Conservation (phyloP, 805 yeast genomes). For the Priceomyces medius region DNA sequence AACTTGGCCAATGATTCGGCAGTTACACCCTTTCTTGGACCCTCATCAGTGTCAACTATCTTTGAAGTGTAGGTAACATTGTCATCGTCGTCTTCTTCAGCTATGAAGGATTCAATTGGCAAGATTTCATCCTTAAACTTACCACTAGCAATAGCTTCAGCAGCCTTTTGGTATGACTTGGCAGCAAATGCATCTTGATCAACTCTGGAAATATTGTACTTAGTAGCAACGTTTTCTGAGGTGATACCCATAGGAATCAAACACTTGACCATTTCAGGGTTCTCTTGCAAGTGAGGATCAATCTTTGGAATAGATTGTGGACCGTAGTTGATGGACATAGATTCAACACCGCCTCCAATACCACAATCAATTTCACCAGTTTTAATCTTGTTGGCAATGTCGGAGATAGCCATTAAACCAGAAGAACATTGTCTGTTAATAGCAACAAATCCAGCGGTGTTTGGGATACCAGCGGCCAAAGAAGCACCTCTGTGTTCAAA, state of each 20-base stretch:
- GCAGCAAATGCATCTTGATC: constrained; percentile 92
- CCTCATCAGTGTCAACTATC: constrained; percentile 72
- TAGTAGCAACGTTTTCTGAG: constrained; percentile 81
- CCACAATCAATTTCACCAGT: constrained; percentile 91
- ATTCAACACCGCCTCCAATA: constrained; percentile 88
- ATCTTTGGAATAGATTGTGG: constrained; percentile 64
- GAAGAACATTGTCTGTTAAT: constrained; percentile 94
- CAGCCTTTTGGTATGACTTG: constrained; percentile 81
- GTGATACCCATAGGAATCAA: constrained; percentile 96
- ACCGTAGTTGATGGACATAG: constrained; percentile 91
- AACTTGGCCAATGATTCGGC: constrained; percentile 70
- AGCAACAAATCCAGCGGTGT: constrained; percentile 74
- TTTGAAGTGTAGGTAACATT: constrained; percentile 43
- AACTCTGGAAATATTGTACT: constrained; percentile 61
- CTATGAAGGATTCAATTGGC: constrained; percentile 66
- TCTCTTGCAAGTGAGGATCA: constrained; percentile 29
- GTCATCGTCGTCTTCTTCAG: constrained; percentile 59
- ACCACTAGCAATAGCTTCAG: constrained; percentile 64
- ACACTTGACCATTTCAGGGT: constrained; percentile 56
- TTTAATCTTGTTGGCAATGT: constrained; percentile 83
- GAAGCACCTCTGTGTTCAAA: constrained; percentile 91
- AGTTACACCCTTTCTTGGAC: constrained; percentile 86
- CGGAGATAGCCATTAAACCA: constrained; percentile 87
- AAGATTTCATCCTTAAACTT: constrained; percentile 86
- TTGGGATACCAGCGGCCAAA: constrained; percentile 88